phyloP scores from a whole-genome alignment of 192 early-diverging fungal species.

The Entomortierella chlamydospora region DNA sequence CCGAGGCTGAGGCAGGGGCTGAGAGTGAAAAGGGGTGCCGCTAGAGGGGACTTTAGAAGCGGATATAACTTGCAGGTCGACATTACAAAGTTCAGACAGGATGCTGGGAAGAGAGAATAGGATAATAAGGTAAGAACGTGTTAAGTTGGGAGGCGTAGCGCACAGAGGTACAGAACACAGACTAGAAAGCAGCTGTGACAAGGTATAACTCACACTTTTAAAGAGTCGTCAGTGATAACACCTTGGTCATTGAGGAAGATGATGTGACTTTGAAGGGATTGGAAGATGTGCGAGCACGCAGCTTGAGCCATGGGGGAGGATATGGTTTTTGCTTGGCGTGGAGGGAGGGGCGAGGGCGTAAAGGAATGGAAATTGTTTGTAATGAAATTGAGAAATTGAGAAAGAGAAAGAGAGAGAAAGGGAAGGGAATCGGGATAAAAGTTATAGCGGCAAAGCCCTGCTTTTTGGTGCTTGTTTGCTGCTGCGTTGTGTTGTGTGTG shows the following conservation, averaged over 20 bases:
- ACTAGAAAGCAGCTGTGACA: too few species aligned
- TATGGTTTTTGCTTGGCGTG: background rate
- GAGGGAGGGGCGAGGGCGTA: background rate
- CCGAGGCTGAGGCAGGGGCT: background rate
- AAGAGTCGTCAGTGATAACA: conserved; percentile 37
- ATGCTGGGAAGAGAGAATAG: conserved; percentile 7
- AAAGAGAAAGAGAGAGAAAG: background rate
- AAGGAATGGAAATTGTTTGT: background rate
- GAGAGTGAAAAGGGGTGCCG: background rate
- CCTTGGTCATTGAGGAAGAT: conserved; percentile 43
- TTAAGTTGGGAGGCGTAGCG: background rate
- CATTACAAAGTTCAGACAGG: conserved; percentile 32
- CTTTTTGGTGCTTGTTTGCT: too few species aligned
- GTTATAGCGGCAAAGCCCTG: too few species aligned
- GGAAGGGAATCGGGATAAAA: conserved; percentile 1
- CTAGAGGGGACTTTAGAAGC: background rate
- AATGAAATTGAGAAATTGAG: background rate
- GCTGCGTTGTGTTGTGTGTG: too few species aligned
- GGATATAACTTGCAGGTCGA: conserved; percentile 25
- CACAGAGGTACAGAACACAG: too few species aligned
- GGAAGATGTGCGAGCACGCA: conserved; percentile 42
- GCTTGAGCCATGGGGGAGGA: conserved; percentile 29
- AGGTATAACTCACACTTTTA: conserved; percentile 21
- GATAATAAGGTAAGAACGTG: background rate
- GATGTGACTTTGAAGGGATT: conserved; percentile 44